Evolutionary conservation across 202 grass and related monocot genomes (phyloP), one percentile per base, ranked within the genome.

Genomic region (Zoysia matrella): DNA sequence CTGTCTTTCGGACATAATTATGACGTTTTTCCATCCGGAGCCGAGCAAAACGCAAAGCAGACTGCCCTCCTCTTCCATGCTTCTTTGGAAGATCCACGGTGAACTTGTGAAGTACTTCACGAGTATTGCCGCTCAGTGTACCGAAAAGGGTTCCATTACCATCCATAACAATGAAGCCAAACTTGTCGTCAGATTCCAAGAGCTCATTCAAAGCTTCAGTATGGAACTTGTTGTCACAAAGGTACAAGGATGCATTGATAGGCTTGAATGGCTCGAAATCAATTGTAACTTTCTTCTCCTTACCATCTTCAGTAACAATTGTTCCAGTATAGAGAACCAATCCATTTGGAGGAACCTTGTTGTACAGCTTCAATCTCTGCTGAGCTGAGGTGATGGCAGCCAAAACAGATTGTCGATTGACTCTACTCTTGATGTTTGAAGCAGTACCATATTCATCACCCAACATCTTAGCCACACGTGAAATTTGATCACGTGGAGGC

Each of bases 311-410:
- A 41, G 93, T 96, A 58, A 96, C 81, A 51, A 96, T 93, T 47
- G 88, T 96, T 69, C 93, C 93, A 52, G 88, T 93, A 71, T 96
- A 96, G 41, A 96, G 93, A 87, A 96, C 90, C 1, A 96, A 62
- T 30, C 22, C 22, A 30, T 30, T 30, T 30, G 22, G 22, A 30
- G 22, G 22, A 30, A 30, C 22, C 22, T 39, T 92, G 71, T 84
- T 95, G 49, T 95, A 96, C 47, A 96, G 93, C 58, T 96, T 96
- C 63, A 92, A 86, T 77, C 88, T 89, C 77, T 92, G 90, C 70
- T 96, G 93, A 40, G 93, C 93, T 72, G 88, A 96, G 70, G 93
- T 96, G 77, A 96, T 96, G 88, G 93, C 93, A n/a, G 73, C 90
- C 53, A 96, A 74, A 77, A 96, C 90, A 86, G 90, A 96, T 52